Evolutionary conservation across 441 rosid species (phyloP), one percentile per base, ranked within the genome.

Genomic region (Arabidopsis hybrid): DNA sequence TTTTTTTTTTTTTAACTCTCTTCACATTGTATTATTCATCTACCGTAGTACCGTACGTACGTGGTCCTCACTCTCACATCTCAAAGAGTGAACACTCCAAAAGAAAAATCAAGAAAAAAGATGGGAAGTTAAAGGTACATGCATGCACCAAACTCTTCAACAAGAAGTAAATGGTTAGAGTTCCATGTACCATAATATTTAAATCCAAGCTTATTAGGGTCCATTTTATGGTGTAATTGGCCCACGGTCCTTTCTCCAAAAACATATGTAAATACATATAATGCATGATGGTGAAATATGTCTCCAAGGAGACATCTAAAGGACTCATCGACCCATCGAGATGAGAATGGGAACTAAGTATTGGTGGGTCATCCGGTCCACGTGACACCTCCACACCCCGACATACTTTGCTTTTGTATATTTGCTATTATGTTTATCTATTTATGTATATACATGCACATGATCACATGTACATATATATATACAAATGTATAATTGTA

Each of bases 381-480:
- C 82, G 88, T 89, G 86, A 81, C 82, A 77, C 80, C 73, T 38
- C 21, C 70, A 77, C 77, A 53, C 81, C 46, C 76, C 60, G 82
- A 79, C 83, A 66, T 85, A 78, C 72, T 81, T 73, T 32, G 18
- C 60, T 71, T 84, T 82, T 81, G 84, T 77, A 77, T 74, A 67
- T 32, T 63, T 65, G 69, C 65, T 45, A 66, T 74, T 72, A 51
- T 78, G 82, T 69, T 71, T 77, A 64, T 38, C 71, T 69, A 77
- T 80, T 77, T 80, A 81, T 63, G 69, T 75, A 78, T 69, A 56
- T 38, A 40, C 75, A 57, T 67, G 59, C 78, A 74, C 78, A 74
- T 66, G 67, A 39, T 75, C 79, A 75, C 58, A 60, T 75, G 69
- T 67, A 34, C 13, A 50, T 60, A 51, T 60, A 21, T 21, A 21